These are phyloP conservation scores for Dictyostelium citrinum DNA, from an alignment of 78 protist genomes.

Conservation along the genomic window DNA sequence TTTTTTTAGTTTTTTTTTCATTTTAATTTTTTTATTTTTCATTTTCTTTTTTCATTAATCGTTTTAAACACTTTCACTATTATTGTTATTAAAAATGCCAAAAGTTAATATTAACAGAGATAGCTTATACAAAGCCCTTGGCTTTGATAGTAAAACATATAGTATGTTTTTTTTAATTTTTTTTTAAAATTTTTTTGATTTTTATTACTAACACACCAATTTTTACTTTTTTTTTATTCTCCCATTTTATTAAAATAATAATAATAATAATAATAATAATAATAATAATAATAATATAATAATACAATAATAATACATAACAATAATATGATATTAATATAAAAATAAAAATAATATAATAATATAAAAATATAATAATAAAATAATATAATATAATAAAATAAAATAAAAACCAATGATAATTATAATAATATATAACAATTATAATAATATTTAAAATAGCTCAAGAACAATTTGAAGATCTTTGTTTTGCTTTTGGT, in stretches of 20 bases:
- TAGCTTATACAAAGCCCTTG: slow-evolving; percentile 44
- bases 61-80: neutral
- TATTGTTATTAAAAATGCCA: slow-evolving; percentile 49
- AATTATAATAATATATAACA: too few species aligned
- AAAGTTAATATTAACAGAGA: slow-evolving; percentile 75
- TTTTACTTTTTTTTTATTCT: neutral
- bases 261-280: too few species aligned
- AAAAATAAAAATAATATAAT: too few species aligned
- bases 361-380: too few species aligned
- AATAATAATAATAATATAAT: too few species aligned
- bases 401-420: too few species aligned
- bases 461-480: slow-evolving; percentile 88
- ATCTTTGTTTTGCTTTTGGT: slow-evolving; percentile 97
- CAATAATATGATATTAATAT: too few species aligned
- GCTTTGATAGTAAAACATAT: slow-evolving; percentile 25
- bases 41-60: neutral
- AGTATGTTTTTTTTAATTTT: neutral
- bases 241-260: too few species aligned
- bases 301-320: too few species aligned
- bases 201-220: neutral
- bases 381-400: too few species aligned
- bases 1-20: neutral
- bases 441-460: neutral
- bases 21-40: neutral
- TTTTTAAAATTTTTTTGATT: too few species aligned